Evolutionary conservation across 495 filamentous ascomycete genomes (phyloP), one percentile per base, ranked within the genome.

Genomic region (Xylaria sp.): DNA sequence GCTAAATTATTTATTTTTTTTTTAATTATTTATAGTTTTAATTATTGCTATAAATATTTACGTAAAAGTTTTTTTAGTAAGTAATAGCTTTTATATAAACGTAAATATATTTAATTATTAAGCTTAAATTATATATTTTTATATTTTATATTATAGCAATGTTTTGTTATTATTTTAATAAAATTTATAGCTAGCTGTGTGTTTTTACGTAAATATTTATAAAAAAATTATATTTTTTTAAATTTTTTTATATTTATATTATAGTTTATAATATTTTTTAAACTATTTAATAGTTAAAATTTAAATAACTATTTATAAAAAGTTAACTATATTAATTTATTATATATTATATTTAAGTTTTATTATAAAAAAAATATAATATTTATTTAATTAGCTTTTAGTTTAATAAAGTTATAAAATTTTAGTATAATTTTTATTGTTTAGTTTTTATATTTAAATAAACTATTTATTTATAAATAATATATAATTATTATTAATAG

Each of bases 361-460:
- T 48, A 48, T 48, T 48, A n/a, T 48, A 48, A 4, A 48, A 48
- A 3, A 15, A 48, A 48, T 48, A 48, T 48, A 48, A 48, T 48
- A 48, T 48, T n/a, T 14, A 48, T n/a, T 48, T 48, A 48, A 48
- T 15, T 48, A 4, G 15, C 19, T 12, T 48, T 48, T 15, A n/a
- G 9, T 4, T 48, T 48, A 4, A 48, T 48, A 48, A 48, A 48
- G 15, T 48, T 15, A n/a, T 48, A 48, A 48, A 6, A 48, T 4
- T 48, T 3, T 37, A 37, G 7, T 37, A 37, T 7, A 3, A 37
- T 37, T 37, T 37, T 37, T 3, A 37, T 7, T 12, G 44, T 48
- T 48, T 48, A 48, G 9, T 48, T 48, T 48, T 48, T 48, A 48
- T n/a, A n/a, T 48, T 48, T 48, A 48, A 48, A 48, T 6, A 48